Evolutionary conservation across 2,329 filamentous ascomycete species (phyloP).

Genomic region (Trichoderma semiorbis): DNA sequence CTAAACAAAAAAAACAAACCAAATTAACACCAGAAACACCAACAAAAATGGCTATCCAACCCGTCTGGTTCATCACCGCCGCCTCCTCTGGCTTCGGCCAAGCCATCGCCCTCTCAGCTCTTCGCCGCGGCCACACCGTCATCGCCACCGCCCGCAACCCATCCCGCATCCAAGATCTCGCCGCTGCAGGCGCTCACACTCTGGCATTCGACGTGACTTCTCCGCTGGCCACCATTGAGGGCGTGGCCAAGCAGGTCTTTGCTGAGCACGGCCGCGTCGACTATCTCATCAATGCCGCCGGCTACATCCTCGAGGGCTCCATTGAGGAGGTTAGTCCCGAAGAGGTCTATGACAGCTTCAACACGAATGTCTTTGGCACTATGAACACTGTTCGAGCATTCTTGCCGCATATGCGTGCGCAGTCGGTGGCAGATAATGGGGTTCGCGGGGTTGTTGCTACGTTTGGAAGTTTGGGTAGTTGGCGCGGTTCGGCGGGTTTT

Average conservation of each 20-base stretch:
- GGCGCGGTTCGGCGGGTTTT: conserved; percentile 36
- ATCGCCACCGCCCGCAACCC: conserved; percentile 47
- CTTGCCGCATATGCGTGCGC: conserved; percentile 44
- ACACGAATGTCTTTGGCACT: conserved; percentile 53
- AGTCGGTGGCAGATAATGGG: conserved; percentile 26
- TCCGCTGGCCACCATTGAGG: conserved; percentile 34
- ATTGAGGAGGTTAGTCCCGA: conserved; percentile 39
- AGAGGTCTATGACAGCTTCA: conserved; percentile 40
- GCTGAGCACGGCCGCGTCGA: conserved; percentile 39
- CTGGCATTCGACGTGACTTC: conserved; percentile 47
- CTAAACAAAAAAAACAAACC: not conserved
- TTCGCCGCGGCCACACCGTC: conserved; percentile 46
- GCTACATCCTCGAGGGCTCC: conserved; percentile 42
- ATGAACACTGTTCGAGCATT: conserved; percentile 48
- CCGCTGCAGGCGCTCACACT: conserved; percentile 40
- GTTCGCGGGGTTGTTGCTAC: conserved; percentile 36
- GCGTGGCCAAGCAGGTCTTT: conserved; percentile 33
- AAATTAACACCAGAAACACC: not conserved
- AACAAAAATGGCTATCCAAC: conserved; percentile 20
- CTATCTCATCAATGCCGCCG: conserved; percentile 48
- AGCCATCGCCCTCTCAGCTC: conserved; percentile 41
- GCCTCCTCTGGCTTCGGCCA: conserved; percentile 50
- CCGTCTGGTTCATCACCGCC: conserved; percentile 53
- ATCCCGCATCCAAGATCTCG: conserved; percentile 39
- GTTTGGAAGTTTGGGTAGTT: conserved; percentile 47